A percentile compares a stretch with the other conserved stretches of the same genome.
Evolutionary conservation across 192 early-diverging fungal species (phyloP).

Genomic region (Haplosporangium gracile): DNA sequence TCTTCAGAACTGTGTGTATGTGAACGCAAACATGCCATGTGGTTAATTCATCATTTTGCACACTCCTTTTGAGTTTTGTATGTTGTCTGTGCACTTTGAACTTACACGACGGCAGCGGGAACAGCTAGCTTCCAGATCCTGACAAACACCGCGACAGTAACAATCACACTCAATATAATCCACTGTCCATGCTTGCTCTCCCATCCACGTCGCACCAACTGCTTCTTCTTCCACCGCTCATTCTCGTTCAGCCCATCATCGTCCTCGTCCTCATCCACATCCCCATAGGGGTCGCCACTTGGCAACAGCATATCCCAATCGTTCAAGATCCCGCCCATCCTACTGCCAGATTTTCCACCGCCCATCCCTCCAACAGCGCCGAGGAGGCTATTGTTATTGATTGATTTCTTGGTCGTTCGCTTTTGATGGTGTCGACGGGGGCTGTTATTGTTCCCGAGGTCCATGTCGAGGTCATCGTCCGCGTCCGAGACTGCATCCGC

Average conservation of each 20-base stretch:
- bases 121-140: slow-evolving; percentile 59
- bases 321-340: slow-evolving; percentile 6
- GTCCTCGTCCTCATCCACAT: slow-evolving; percentile 10
- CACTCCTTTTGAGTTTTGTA: not conserved
- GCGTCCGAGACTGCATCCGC: not conserved
- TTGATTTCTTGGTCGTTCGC: not conserved
- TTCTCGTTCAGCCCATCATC: slow-evolving; percentile 19
- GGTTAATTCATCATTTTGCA: not conserved
- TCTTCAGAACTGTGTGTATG: slow-evolving; percentile 83
- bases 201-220: slow-evolving; percentile 14
- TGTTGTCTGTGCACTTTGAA: not conserved
- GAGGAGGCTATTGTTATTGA: not conserved
- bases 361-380: not conserved
- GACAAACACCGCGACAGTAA: slow-evolving; percentile 37
- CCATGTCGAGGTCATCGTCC: slow-evolving; percentile 11
- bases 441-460: slow-evolving; percentile 20
- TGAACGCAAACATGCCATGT: not conserved
- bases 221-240: slow-evolving; percentile 23
- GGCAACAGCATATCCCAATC: slow-evolving; percentile 30
- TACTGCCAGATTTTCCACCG: not conserved
- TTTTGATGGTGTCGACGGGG: slow-evolving; percentile 11
- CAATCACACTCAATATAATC: not conserved
- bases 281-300: slow-evolving; percentile 17
- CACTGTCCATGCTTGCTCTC: slow-evolving; percentile 6
- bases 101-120: slow-evolving; percentile 60